Evolutionary conservation across 1,284 basidiomycete species (phyloP), one percentile per base, ranked within the genome.

Genomic region (Ustilago lituana): DNA sequence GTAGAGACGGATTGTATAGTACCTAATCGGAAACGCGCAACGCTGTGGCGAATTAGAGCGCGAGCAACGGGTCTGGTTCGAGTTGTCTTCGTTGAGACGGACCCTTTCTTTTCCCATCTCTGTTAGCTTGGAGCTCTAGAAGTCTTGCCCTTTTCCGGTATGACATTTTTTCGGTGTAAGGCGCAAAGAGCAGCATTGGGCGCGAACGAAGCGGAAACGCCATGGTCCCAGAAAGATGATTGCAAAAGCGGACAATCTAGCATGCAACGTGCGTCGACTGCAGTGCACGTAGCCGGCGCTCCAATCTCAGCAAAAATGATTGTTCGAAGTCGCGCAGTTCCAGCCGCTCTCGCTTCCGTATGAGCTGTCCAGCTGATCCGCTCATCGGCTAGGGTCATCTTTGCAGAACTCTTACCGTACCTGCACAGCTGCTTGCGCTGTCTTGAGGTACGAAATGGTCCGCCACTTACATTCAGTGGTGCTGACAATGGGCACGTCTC

Each of bases 251-350:
- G 11, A 19, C 14, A 6, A 23, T 32, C 27, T 27, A 38, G 27
- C 35, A 23, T 32, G 36, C 36, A 38, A 35, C 35, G 29, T 44
- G 46, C 46, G 19, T 29, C 46, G 35, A 49, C 20, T 22, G 20
- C 29, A 15, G 29, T 15, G 35, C 15, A 35, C 32, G 15, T 31
- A 19, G 20, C 19, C 17, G 31, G 17, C 32, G 23, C 45, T 47
- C 45, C 45, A 47, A 47, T 47, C 45, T 19, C 45, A 47, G n/a
- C 10, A 9, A 6, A 11, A 9, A 29, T 17, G 29, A 20, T 3
- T 32, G 17, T n/a, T 4, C 33, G 44, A 47, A 41, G 45, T 36
- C 38, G 39, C 36, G 26, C n/a, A n/a, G 20, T 9, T 22, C 15
- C 22, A n/a, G 17, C 23, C 33, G 45, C 23, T 14, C 38, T 23